Conservation (phyloP, 2,329 filamentous ascomycete genomes). For the Westerdykella ornata region DNA sequence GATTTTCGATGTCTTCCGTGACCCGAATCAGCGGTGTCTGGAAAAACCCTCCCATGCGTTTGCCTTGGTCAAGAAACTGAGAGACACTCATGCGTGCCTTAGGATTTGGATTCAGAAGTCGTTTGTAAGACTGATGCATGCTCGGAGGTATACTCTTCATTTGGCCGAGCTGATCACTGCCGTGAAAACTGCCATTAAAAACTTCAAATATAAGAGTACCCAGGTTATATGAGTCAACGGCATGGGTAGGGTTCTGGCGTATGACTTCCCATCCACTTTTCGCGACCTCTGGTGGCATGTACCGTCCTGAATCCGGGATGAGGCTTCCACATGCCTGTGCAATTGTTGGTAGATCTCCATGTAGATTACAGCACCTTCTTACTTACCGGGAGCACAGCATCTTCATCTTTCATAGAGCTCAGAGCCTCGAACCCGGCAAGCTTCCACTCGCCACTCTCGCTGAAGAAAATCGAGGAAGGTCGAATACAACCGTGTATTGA, state of each 20-base stretch:
- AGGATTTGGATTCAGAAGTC: conserved; percentile 79
- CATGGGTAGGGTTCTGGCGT: conserved; percentile 72
- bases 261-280: conserved; percentile 88
- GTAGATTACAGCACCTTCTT: background rate
- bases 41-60: conserved; percentile 76
- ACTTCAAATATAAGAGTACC: conserved; percentile 81
- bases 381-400: conserved; percentile 77
- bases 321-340: conserved; percentile 74
- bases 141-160: conserved; percentile 77
- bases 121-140: conserved; percentile 89
- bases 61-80: conserved; percentile 85
- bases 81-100: conserved; percentile 78
- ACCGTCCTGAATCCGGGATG: conserved; percentile 75
- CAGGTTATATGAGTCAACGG: conserved; percentile 81
- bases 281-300: conserved; percentile 78
- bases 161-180: conserved; percentile 72
- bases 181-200: conserved; percentile 78
- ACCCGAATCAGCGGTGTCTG: conserved; percentile 87
- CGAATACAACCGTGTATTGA: conserved; percentile 86
- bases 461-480: conserved; percentile 81
- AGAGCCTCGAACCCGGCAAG: conserved; percentile 87
- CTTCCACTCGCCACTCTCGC: conserved; percentile 97
- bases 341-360: conserved; percentile 8
- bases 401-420: conserved; percentile 92
- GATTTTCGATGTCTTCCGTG: conserved; percentile 84